Evolutionary conservation across 352 stramenopile species (phyloP).

Genomic region (Globisporangium acanthophoron): DNA sequence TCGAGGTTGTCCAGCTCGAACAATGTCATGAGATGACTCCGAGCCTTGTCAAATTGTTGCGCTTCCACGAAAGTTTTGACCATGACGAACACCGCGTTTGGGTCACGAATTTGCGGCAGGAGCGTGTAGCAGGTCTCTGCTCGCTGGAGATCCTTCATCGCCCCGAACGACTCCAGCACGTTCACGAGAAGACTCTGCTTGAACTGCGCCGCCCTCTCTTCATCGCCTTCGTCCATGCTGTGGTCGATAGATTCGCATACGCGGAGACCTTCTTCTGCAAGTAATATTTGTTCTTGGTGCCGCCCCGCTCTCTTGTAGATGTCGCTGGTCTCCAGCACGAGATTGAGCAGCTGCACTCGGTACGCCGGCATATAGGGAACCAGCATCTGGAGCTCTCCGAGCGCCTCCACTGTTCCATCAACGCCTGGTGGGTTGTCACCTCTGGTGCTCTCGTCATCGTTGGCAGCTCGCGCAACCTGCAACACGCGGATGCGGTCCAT

Average conservation of each 20-base stretch:
- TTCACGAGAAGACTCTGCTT: slow-evolving; percentile 43
- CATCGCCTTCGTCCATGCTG: slow-evolving; percentile 21
- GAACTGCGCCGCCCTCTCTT: slow-evolving; percentile 20
- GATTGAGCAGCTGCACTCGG: slow-evolving; percentile 29
- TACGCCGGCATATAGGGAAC: slow-evolving; percentile 54
- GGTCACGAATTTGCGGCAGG: slow-evolving; percentile 25
- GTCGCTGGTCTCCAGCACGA: slow-evolving; percentile 47
- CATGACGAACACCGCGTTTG: slow-evolving; percentile 43
- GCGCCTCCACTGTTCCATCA: slow-evolving; percentile 36
- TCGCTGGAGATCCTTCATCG: slow-evolving; percentile 40
- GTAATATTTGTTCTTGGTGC: slow-evolving; percentile 31
- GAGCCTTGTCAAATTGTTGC: slow-evolving; percentile 46
- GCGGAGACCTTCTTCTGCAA: slow-evolving; percentile 58
- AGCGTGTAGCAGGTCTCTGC: slow-evolving; percentile 59
- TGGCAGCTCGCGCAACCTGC: slow-evolving; percentile 18
- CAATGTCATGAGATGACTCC: slow-evolving; percentile 28
- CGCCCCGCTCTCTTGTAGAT: slow-evolving; percentile 28
- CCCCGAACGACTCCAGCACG: slow-evolving; percentile 42
- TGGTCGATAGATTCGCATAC: slow-evolving; percentile 48
- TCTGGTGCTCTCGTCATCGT: not conserved
- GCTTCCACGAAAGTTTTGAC: slow-evolving; percentile 47
- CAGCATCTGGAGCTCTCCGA: slow-evolving; percentile 74
- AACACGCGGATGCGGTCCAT: slow-evolving; percentile 58
- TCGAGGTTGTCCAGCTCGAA: slow-evolving; percentile 51
- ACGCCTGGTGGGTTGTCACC: not conserved